phyloP scores from a whole-genome alignment of 164 flowering plant genomes.

The Nymphaea thermarum region DNA sequence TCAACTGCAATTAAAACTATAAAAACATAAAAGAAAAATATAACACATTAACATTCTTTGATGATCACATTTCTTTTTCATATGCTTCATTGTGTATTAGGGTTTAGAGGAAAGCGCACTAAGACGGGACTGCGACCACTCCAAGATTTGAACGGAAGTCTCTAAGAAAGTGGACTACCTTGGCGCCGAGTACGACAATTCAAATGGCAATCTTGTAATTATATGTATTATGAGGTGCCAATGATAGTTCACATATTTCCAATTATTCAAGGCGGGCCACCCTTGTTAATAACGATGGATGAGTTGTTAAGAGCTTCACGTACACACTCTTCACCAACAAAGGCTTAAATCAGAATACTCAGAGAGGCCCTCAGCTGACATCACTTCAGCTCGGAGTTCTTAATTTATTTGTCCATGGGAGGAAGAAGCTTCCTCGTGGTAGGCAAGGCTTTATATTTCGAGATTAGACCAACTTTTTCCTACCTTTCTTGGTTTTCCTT shows the following conservation, averaged over 20 bases:
- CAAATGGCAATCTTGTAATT: neutral
- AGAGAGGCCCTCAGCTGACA: neutral
- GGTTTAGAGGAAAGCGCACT: too few species aligned
- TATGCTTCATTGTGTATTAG: too few species aligned
- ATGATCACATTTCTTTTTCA: too few species aligned
- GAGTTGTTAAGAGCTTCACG: conserved; percentile 47
- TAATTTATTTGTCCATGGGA: conserved; percentile 9
- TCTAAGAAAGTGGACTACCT: neutral
- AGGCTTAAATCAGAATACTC: conserved; percentile 21
- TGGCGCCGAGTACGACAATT: neutral
- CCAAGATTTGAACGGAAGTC: neutral
- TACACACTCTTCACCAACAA: conserved; percentile 19
- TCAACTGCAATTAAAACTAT: too few species aligned
- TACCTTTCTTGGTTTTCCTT: neutral
- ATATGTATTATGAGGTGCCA: neutral
- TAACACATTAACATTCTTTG: too few species aligned
- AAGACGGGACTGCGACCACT: too few species aligned
- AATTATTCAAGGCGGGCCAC: neutral
- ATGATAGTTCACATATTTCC: neutral
- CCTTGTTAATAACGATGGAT: neutral
- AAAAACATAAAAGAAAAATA: too few species aligned
- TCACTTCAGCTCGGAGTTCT: neutral
- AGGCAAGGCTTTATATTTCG: neutral
- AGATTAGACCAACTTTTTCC: neutral
- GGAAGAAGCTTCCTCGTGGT: neutral